Evolutionary conservation across 108 stramenopile species (phyloP).

Genomic region (Skeletonema menzelii): DNA sequence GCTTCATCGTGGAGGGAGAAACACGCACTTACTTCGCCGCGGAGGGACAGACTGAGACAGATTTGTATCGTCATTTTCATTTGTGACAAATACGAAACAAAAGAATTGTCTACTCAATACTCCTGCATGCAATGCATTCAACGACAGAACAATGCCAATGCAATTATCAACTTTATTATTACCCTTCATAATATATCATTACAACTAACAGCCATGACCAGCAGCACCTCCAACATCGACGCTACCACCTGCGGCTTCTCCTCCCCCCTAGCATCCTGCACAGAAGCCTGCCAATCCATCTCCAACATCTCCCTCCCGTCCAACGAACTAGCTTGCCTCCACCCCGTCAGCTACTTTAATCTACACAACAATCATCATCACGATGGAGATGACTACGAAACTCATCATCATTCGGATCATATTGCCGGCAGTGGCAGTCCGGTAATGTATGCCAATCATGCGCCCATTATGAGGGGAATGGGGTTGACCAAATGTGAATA

Average conservation of each 20-base stretch:
- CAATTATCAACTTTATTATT: no score
- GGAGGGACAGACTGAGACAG: background rate
- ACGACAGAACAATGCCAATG: no score
- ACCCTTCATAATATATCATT: no score
- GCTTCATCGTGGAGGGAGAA: background rate
- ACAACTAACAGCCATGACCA: background rate
- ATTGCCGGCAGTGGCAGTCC: background rate
- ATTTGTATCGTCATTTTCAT: background rate
- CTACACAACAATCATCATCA: background rate
- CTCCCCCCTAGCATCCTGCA: background rate
- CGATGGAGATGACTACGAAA: background rate
- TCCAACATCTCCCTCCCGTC: background rate
- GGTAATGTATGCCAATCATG: conserved; percentile 19
- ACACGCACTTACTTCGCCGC: background rate
- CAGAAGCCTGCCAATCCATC: conserved; percentile 1
- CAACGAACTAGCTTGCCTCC: background rate
- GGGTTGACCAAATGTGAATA: conserved; percentile 38
- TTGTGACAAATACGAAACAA: no score
- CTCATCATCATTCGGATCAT: background rate
- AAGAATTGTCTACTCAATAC: no score
- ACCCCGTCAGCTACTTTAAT: background rate
- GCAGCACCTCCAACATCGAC: background rate
- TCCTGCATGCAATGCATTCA: no score
- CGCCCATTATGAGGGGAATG: background rate
- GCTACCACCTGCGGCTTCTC: background rate